A percentile compares a stretch with the other conserved stretches of the same genome.
Evolutionary conservation across 2,329 filamentous ascomycete genomes (phyloP).

Genomic region (Monilinia laxa): DNA sequence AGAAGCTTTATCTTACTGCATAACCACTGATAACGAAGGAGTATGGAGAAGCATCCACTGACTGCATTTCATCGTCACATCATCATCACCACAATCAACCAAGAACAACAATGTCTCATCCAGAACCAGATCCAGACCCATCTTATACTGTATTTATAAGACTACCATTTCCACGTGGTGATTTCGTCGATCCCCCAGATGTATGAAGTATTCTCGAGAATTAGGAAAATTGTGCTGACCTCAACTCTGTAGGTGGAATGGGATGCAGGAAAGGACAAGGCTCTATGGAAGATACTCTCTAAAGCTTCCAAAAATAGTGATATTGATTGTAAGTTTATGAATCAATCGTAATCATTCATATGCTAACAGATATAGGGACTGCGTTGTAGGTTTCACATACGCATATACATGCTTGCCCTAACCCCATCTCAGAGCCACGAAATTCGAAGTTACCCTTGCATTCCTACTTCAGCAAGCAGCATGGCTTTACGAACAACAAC

Average conservation of each 20-base stretch:
- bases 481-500: constrained; percentile 88
- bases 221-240: constrained; percentile 24
- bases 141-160: constrained; percentile 73
- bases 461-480: constrained; percentile 92
- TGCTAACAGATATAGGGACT: constrained; percentile 58
- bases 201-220: constrained; percentile 50
- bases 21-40: constrained; percentile 28
- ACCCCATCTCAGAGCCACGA: constrained; percentile 55
- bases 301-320: constrained; percentile 74
- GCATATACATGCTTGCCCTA: not conserved
- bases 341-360: not conserved
- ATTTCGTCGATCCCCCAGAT: constrained; percentile 86
- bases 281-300: constrained; percentile 86
- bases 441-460: constrained; percentile 80
- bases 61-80: too few relatives aligned
- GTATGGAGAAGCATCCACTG: constrained; percentile 22
- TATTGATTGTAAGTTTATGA: constrained; percentile 69
- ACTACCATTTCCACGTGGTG: constrained; percentile 81
- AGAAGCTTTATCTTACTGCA: constrained; percentile 32
- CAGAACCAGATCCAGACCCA: constrained; percentile 32
- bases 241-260: constrained; percentile 67
- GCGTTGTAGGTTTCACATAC: constrained; percentile 60
- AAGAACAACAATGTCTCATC: constrained; percentile 33
- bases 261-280: constrained; percentile 82
- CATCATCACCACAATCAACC: constrained; percentile 10